Evolutionary conservation across 2,329 filamentous ascomycete species (phyloP).

Genomic region (Penicillium sclerotiorum): DNA sequence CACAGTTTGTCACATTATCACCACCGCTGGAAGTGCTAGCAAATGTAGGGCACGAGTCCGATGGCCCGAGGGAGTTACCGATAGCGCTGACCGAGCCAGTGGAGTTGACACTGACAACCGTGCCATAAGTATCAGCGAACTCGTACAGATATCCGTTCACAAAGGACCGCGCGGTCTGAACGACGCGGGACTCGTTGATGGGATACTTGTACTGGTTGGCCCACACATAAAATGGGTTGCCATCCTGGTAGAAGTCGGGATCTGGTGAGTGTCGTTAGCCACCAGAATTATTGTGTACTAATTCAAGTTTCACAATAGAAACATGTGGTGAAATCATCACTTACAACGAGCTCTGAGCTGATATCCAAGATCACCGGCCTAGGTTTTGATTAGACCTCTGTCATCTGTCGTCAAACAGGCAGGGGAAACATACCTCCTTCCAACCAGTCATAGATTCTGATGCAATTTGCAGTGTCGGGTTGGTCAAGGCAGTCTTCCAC

Average conservation of each 20-base stretch:
- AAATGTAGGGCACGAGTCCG: slow-evolving; percentile 65
- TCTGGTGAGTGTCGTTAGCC: slow-evolving; percentile 35
- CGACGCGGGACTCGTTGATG: slow-evolving; percentile 43
- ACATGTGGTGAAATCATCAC: background rate
- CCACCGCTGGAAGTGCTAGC: slow-evolving; percentile 48
- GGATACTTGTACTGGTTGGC: slow-evolving; percentile 65
- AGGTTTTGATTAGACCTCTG: background rate
- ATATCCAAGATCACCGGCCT: slow-evolving; percentile 23
- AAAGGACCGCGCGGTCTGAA: slow-evolving; percentile 65
- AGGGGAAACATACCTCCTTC: slow-evolving; percentile 51
- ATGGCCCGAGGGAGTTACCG: slow-evolving; percentile 65
- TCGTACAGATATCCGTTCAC: slow-evolving; percentile 63
- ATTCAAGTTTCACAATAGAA: background rate
- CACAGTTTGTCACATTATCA: slow-evolving; percentile 23
- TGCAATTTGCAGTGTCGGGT: slow-evolving; percentile 59
- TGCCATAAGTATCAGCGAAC: slow-evolving; percentile 56
- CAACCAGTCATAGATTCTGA: slow-evolving; percentile 64
- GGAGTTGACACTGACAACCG: slow-evolving; percentile 61
- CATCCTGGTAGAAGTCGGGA: slow-evolving; percentile 53
- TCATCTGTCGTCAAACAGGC: slow-evolving; percentile 45
- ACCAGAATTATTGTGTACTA: too few species aligned
- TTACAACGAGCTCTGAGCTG: slow-evolving; percentile 25
- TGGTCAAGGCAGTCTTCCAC: slow-evolving; percentile 62
- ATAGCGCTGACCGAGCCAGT: slow-evolving; percentile 55
- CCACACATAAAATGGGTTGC: slow-evolving; percentile 61